Evolutionary conservation across 306 rosid genomes (phyloP).

Genomic region (Quercus suber): DNA sequence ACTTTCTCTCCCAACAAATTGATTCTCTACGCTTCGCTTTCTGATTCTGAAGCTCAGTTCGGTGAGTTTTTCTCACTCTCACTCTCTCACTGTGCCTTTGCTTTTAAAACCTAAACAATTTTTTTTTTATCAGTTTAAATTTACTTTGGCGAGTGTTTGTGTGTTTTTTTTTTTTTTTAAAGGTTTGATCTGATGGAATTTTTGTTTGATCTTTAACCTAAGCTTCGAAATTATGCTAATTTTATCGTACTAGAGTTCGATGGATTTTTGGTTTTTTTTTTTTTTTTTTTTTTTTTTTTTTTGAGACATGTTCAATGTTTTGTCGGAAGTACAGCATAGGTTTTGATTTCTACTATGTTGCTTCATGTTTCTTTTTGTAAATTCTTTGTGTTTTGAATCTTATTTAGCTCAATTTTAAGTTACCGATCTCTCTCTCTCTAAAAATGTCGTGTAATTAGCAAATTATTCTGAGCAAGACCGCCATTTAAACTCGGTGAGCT

Average conservation of each 20-base stretch:
- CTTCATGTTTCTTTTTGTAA: not conserved
- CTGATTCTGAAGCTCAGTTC: constrained; percentile 26
- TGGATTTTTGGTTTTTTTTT: not conserved
- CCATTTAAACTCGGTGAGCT: not conserved
- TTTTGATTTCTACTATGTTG: not conserved
- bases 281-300: not conserved
- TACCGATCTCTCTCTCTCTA: not conserved
- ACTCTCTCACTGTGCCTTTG: not conserved
- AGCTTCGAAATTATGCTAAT: not conserved
- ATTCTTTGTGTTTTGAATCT: not conserved
- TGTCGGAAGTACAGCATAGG: not conserved
- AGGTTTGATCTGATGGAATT: constrained; percentile 1
- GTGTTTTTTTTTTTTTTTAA: too few relatives aligned
- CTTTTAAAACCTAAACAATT: not conserved
- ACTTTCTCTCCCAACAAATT: not conserved
- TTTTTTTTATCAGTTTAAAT: too few relatives aligned
- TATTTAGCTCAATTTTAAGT: not conserved
- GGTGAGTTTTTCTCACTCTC: constrained; percentile 24
- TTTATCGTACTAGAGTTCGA: not conserved
- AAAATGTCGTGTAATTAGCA: not conserved
- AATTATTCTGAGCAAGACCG: not conserved
- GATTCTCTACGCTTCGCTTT: constrained; percentile 21
- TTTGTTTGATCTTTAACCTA: not conserved
- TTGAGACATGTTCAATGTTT: not conserved
- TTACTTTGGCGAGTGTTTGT: not conserved